Evolutionary conservation across 306 rosid species (phyloP).

Genomic region (Fragaria nilgerrensis): DNA sequence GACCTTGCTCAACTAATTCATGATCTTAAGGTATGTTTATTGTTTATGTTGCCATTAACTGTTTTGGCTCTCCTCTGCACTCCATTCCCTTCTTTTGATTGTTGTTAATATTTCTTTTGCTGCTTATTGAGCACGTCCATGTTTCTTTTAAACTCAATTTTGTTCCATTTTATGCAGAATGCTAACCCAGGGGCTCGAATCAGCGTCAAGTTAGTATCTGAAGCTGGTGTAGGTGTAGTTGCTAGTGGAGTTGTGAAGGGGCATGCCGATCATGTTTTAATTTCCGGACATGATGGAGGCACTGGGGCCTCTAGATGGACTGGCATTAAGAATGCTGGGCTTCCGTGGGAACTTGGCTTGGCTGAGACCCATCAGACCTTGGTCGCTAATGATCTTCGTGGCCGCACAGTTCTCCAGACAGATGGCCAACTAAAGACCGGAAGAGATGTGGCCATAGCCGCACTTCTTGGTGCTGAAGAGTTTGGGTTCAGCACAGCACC

Average conservation of each 20-base stretch:
- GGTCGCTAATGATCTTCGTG: conserved; percentile 96
- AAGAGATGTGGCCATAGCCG: conserved; percentile 96
- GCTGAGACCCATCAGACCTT: conserved; percentile 99
- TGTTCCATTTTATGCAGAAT: conserved; percentile 50
- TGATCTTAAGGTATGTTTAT: conserved; percentile 69
- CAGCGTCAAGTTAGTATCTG: conserved; percentile 96
- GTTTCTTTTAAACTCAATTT: conserved; percentile 5
- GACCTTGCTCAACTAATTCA: conserved; percentile 96
- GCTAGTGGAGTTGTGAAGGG: conserved; percentile 99
- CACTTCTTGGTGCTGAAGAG: conserved; percentile 99
- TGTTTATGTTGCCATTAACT: background rate
- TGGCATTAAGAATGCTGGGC: conserved; percentile 98
- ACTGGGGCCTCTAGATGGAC: conserved; percentile 99
- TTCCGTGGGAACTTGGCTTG: conserved; percentile 99
- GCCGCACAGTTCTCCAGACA: conserved; percentile 93
- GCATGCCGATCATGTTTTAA: conserved; percentile 94
- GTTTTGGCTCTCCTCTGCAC: background rate
- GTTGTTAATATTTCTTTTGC: background rate
- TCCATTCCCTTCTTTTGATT: background rate
- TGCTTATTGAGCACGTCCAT: background rate
- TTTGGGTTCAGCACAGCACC: conserved; percentile 99
- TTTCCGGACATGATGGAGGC: conserved; percentile 99
- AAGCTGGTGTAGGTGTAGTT: conserved; percentile 97
- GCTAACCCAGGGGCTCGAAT: conserved; percentile 93
- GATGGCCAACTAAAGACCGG: conserved; percentile 99